Evolutionary conservation across 2,329 filamentous ascomycete genomes (phyloP), one percentile per base, ranked within the genome.

Genomic region (Microascus cirrosus): DNA sequence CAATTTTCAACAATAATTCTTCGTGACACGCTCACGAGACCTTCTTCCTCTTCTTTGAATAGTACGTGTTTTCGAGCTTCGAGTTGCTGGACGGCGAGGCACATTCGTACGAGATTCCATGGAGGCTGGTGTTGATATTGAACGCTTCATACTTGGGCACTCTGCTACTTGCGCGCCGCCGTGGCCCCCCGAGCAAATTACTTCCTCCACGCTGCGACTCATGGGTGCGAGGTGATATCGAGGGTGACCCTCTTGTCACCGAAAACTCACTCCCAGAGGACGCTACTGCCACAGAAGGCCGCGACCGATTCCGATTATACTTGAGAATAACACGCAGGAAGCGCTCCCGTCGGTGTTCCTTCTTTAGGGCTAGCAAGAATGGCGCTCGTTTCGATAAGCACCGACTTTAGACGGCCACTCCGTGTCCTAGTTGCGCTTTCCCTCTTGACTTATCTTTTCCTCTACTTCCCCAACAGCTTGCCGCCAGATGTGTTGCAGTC

Each of bases 361-460:
- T 50, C 45, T 5, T 20, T 24, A 11, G 20, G 5, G 8, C 3
- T 8, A n/a, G 45, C 7, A 11, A 42, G 10, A 11, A 57, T 57
- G 55, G 55, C 55, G 28, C 55, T 53, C 7, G 13, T 57, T 20
- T 36, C 55, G 7, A 57, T 57, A 20, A 45, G 55, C n/a, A 24
- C 48, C 11, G 55, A 52, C 35, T 57, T 57, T 34, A 48, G 18
- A 13, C 25, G 48, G 48, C 55, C 55, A 28, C 55, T 57, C 45
- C 55, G 55, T 15, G 22, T 57, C 28, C 24, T 57, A 20, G 32
- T 34, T 8, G 22, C 34, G 24, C n/a, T 57, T 7, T 28, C 34
- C 10, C 48, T 57, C 45, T 36, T 57, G 45, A 22, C 11, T 8
- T 57, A 35, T 22, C 24, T 35, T 28, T 25, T 35, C 24, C 32